Base-by-base conservation (phyloP, 352 stramenopile species). In the Globisporangium yorkense region DNA sequence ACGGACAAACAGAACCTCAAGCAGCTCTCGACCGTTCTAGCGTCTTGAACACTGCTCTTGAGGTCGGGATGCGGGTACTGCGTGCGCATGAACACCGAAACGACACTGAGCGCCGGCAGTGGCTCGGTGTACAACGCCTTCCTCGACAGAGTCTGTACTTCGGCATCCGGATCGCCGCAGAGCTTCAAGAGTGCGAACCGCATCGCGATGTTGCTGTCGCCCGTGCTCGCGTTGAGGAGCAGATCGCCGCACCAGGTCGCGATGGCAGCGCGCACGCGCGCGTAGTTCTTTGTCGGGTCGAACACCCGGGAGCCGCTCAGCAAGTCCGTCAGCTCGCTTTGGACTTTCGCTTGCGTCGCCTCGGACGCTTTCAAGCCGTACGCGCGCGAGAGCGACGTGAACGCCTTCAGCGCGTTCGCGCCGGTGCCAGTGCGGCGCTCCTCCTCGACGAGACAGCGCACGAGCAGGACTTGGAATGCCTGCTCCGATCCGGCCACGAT, bases 381-480 rank as follows among this genome's bases (percentile, higher is more conserved):
- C 7, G 78, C 75, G 40, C 55, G 31, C 18, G 73, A 70, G 2
- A 89, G 64, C 1, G 76, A 64, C 5, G 72, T 78, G 57, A 91
- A 86, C 10, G 78, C 66, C 60, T 88, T 85, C 2, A 91, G n/a
- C 5, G 78, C 81, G 35, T 83, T 83, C 6, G 73, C 76, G 35
- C 78, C 80, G 37, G 68, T 68, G 52, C 74, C 72, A 16, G 68
- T 76, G 0, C 74, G 65, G 8, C 62, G 56, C 46, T 75, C 70
- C 62, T 89, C 78, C 63, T 89, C 78, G 0, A 71, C 60, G 8
- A 91, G 66, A 49, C 73, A 81, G 35, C 77, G 74, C 43, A 88
- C 78, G 41, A 91, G 65, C 31, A 93, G 49, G n/a, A 87, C 71
- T 62, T 93, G 80, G 33, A 93, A 93, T 7, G 76, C 65, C 52